phyloP scores from a whole-genome alignment of 176 grass and related monocot genomes.

The Neostapfia colusana region DNA sequence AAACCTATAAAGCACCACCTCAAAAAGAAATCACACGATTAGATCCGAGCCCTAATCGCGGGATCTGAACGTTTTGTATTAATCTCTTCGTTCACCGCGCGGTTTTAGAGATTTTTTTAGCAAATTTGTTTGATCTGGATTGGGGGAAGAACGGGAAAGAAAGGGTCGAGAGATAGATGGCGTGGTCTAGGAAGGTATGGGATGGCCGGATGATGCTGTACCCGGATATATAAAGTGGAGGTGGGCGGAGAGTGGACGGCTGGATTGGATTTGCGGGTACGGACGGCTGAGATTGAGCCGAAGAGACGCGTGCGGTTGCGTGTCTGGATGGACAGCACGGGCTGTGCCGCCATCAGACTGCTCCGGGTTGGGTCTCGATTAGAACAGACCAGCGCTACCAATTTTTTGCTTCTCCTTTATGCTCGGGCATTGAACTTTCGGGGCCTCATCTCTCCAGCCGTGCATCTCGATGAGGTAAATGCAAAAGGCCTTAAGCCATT shows the following conservation, averaged over 20 bases:
- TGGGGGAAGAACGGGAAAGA: conserved; percentile 7
- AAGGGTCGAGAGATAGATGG: conserved; percentile 10
- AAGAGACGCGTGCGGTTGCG: conserved; percentile 37
- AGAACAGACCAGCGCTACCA: too few relatives aligned
- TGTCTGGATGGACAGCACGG: conserved; percentile 29
- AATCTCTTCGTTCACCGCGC: conserved; percentile 36
- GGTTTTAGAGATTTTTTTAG: conserved; percentile 53
- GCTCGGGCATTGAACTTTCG: too few relatives aligned
- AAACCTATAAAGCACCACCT: conserved; percentile 41
- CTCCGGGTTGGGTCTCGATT: neutral
- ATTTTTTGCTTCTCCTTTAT: too few relatives aligned
- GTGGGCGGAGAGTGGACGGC: conserved; percentile 15
- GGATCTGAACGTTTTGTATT: conserved; percentile 47
- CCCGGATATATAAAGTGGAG: conserved; percentile 60
- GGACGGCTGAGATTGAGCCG: conserved; percentile 20
- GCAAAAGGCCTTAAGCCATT: too few relatives aligned
- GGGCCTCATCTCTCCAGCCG: too few relatives aligned
- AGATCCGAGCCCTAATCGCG: neutral
- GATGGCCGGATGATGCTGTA: too few relatives aligned
- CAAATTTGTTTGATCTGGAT: conserved; percentile 50
- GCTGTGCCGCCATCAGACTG: conserved; percentile 14
- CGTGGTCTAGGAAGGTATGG: conserved; percentile 16
- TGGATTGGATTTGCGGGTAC: neutral
- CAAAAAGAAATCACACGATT: conserved; percentile 30
- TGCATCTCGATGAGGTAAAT: too few relatives aligned